Conservation (phyloP, 306 rosid genomes). For the Ceratonia siliqua region DNA sequence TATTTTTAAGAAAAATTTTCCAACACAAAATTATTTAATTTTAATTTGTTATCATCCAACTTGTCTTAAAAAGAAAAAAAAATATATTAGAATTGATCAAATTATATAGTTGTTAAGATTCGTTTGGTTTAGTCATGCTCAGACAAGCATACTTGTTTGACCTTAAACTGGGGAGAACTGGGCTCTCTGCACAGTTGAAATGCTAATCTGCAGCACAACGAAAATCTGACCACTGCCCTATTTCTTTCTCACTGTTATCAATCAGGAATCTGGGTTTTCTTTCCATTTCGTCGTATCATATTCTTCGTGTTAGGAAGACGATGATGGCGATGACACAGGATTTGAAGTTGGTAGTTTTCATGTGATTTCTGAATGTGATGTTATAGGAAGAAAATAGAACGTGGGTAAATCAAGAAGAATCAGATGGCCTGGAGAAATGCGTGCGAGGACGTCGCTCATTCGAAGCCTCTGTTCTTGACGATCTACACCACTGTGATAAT, state of each 20-base stretch:
- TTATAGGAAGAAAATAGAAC: neutral
- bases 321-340: neutral
- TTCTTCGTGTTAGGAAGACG: neutral
- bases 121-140: neutral
- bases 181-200: neutral
- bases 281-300: neutral
- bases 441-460: conserved; percentile 50
- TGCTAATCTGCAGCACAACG: neutral
- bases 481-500: conserved; percentile 60
- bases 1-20: too few relatives aligned
- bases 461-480: conserved; percentile 64
- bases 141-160: conserved; percentile 16
- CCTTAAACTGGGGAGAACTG: neutral
- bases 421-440: conserved; percentile 51
- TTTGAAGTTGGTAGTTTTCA: neutral
- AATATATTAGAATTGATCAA: neutral
- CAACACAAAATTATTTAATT: too few relatives aligned
- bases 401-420: neutral
- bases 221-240: neutral
- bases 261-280: neutral
- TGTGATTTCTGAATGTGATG: neutral
- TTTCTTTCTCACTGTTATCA: neutral
- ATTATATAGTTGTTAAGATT: neutral
- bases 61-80: neutral
- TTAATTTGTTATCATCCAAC: too few relatives aligned